Base-by-base conservation (phyloP, 352 stramenopile species). In the Phytophthora niederhauseri region DNA sequence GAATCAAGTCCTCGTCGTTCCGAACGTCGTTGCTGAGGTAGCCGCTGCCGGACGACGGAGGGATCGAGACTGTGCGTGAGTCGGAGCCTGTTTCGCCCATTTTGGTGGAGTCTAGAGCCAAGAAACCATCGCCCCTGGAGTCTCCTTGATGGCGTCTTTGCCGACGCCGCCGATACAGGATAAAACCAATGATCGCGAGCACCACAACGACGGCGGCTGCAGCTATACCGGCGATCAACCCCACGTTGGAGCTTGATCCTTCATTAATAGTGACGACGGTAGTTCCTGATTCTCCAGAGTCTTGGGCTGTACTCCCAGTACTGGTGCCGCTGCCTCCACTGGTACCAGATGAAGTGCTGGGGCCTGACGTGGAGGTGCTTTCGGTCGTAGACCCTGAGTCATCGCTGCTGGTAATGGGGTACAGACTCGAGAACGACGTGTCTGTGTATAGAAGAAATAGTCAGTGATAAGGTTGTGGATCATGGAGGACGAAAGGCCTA, bases 1-100 rank as follows among this genome's bases (percentile, higher is more conserved):
- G 70, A 24, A 88, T 76, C 34, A 93, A 64, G 20, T 79, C 58
- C 31, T 87, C 79, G 50, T 93, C 85, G 38, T 85, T 89, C 3
- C 85, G 72, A 5, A 93, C 80, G 66, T 93, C 85, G 50, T 91
- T 87, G 36, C 50, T 66, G 26, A 87, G 64, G 57, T 85, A 85
- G 5, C 70, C 78, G 15, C 38, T 59, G 26, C 46, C 66, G 2
- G 57, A 76, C 12, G 72, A 66, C 9, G 71, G 57, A 64, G 51
- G 68, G 14, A 56, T 54, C 2, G 60, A 69, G 46, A 55, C n/a
- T n/a, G 41, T 73, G 14, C 43, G 54, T n/a, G 51, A 74, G 22
- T 15, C 64, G 15, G 68, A 67, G 31, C 31, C 54, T 38, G 58
- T 72, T 31, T 68, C 26, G 59, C 56, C 14, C 7, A 45, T 20